Evolutionary conservation across 352 stramenopile genomes (phyloP), one percentile per base, ranked within the genome.

Genomic region (Globisporangium nodosum): DNA sequence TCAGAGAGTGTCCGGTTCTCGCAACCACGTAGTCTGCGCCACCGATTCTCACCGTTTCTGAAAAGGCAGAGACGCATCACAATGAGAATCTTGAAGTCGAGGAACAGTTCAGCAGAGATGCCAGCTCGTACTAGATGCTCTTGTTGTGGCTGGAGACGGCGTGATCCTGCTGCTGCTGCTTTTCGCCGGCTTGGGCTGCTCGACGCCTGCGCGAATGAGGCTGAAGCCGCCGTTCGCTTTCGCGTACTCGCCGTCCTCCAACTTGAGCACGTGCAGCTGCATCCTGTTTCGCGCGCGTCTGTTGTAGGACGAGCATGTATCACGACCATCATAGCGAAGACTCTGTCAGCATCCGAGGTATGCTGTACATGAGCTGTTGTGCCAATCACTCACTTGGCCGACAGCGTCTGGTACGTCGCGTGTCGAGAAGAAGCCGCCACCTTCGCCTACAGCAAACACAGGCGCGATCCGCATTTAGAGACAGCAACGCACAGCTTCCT

Each of bases 221-320:
- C 74, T 85, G 55, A 88, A 90, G 18, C 82, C 82, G 51, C 78
- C 80, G 45, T 82, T 84, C 0, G 70, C 76, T 55, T 89, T 92
- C n/a, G 74, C 59, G 60, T 90, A 92, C 61, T 86, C 76, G 18
- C 82, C 78, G 35, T 88, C 82, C 51, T 88, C 76, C 13, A 92
- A 52, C 15, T 67, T 67, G 6, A 90, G 60, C 53, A 87, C 56
- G 54, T 78, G 74, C 40, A 78, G 54, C 62, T 86, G 75, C 66
- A 74, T 83, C 42, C 71, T 69, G 48, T 65, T 83, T 46, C 64
- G 60, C 27, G 64, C 54, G 27, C 63, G 64, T 61, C 68, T 79
- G 39, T 20, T 33, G 2, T 11, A 27, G 24, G 24, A 27, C 24
- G 24, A 27, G 24, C 24, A 27, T 27, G 24, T 27, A 27, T 27